A percentile compares a stretch with the other conserved stretches of the same genome.
These are phyloP conservation scores for Drechslerella dactyloides DNA, from an alignment of 2,329 filamentous ascomycete species.

Conservation along the genomic window DNA sequence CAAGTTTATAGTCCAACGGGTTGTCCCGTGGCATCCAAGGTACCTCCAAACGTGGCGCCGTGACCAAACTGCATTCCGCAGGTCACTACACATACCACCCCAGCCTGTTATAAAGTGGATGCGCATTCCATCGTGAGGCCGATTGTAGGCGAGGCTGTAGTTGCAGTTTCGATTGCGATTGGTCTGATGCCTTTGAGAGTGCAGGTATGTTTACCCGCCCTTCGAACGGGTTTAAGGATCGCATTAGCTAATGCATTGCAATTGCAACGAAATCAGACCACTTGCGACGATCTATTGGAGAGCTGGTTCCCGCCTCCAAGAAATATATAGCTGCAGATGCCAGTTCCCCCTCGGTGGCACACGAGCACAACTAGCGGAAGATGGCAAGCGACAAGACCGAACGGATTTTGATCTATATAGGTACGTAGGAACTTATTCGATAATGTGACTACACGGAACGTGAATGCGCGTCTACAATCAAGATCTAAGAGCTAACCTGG, in stretches of 20 bases:
- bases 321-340: no score
- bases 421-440: no score
- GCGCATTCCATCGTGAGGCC: background rate
- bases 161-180: background rate
- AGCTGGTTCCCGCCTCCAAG: no score
- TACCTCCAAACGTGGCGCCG: background rate
- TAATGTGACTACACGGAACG: no score
- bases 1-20: background rate
- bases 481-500: no score
- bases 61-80: background rate
- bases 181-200: background rate
- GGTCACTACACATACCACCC: background rate
- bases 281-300: no score
- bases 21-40: background rate
- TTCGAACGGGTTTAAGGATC: background rate
- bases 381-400: background rate
- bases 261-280: no score
- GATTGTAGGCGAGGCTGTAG: no score
- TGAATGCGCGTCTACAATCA: no score
- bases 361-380: background rate
- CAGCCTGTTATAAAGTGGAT: background rate
- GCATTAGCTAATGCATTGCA: background rate
- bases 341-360: no score
- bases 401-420: background rate
- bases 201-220: background rate